Percentiles rank a stretch among this genome's conserved stretches.
phyloP scores from a whole-genome alignment of 2,329 filamentous ascomycete genomes.

The Alternaria ventricosa region DNA sequence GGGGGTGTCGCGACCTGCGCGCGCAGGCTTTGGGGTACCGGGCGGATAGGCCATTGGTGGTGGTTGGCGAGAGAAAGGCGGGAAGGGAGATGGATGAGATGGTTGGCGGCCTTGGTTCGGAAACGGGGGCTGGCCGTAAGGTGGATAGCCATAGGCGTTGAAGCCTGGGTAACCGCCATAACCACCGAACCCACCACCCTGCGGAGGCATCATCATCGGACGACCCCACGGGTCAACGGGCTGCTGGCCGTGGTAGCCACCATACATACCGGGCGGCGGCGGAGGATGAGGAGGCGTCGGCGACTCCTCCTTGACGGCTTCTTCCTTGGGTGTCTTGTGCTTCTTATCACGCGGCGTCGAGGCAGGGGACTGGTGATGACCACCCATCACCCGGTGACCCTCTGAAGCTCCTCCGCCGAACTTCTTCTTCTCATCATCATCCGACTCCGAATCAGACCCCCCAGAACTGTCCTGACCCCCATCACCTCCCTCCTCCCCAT shows the following conservation, averaged over 20 bases:
- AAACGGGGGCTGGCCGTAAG: neutral
- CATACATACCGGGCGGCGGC: neutral
- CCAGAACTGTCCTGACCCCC: conserved; percentile 8
- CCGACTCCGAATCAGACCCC: neutral
- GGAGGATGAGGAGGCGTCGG: neutral
- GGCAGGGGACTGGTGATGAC: conserved; percentile 6
- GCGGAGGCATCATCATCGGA: neutral
- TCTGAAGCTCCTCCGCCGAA: conserved; percentile 6
- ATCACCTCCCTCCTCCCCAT: conserved; percentile 7
- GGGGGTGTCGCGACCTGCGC: neutral
- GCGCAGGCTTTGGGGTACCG: neutral
- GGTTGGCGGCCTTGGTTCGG: neutral
- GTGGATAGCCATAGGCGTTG: conserved; percentile 1
- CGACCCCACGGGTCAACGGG: conserved; percentile 10
- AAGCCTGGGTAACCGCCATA: conserved; percentile 13
- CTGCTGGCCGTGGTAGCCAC: neutral
- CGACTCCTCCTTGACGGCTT: neutral
- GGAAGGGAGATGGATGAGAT: no score
- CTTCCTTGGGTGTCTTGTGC: conserved; percentile 2
- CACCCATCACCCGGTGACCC: conserved; percentile 8
- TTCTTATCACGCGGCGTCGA: conserved; percentile 2
- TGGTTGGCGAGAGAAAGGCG: no score
- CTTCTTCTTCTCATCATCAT: conserved; percentile 3
- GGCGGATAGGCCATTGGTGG: neutral
- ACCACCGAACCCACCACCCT: neutral